Conservation (phyloP, 306 rosid genomes). For the Cicer chorassanicum region DNA sequence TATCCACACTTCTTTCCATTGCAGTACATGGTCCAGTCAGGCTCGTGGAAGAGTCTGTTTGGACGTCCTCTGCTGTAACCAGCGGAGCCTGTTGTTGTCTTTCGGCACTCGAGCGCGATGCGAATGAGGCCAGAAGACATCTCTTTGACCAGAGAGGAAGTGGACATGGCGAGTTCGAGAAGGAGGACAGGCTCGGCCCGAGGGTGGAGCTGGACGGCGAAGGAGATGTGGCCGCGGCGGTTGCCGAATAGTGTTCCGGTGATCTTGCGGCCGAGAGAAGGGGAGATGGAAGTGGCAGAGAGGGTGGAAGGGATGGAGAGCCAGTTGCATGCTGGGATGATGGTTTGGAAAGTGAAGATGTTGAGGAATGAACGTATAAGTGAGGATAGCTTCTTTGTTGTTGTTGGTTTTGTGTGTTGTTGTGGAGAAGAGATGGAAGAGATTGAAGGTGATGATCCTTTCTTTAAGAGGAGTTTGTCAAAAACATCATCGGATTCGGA, state of each 20-base stretch:
- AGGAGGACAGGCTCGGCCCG: slow-evolving; percentile 67
- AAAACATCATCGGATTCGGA: slow-evolving; percentile 46
- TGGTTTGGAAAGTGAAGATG: slow-evolving; percentile 64
- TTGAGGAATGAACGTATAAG: slow-evolving; percentile 66
- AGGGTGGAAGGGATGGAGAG: slow-evolving; percentile 60
- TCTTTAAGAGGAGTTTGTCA: slow-evolving; percentile 54
- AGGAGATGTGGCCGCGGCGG: slow-evolving; percentile 87
- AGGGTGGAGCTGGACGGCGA: slow-evolving; percentile 85
- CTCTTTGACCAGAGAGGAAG: slow-evolving; percentile 78
- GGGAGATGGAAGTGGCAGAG: slow-evolving; percentile 52
- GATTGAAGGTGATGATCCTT: slow-evolving; percentile 47
- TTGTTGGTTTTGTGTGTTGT: slow-evolving; percentile 18
- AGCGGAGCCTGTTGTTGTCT: slow-evolving; percentile 5
- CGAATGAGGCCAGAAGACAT: slow-evolving; percentile 95
- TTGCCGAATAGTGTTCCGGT: slow-evolving; percentile 93
- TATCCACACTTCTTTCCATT: slow-evolving; percentile 80
- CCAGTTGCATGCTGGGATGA: slow-evolving; percentile 72
- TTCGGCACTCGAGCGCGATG: slow-evolving; percentile 79
- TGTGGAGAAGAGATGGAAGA: slow-evolving; percentile 26
- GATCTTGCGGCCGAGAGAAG: slow-evolving; percentile 64
- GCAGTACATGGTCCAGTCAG: slow-evolving; percentile 87
- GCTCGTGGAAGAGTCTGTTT: slow-evolving; percentile 68
- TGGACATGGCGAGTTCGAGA: slow-evolving; percentile 82
- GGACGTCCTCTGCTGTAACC: neutral
- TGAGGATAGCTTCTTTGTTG: slow-evolving; percentile 53